phyloP scores from a whole-genome alignment of 768 basidiomycete genomes.

The Rhodosporidiobolus odoratus region DNA sequence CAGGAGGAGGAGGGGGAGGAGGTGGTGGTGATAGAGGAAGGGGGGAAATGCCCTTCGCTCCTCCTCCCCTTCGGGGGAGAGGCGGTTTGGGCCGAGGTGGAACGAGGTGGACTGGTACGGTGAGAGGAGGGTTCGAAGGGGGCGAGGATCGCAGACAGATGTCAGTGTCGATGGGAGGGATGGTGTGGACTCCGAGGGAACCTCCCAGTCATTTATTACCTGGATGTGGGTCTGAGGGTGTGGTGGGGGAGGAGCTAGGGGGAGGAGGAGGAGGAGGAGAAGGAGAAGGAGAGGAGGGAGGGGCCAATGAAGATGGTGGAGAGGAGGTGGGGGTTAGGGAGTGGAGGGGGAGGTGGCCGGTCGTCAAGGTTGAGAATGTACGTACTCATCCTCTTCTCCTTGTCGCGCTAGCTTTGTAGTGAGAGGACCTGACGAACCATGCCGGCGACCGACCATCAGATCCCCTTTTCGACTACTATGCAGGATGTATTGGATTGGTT shows the following conservation, averaged over 20 bases:
- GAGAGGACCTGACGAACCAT: not conserved
- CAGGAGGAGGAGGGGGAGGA: too few species aligned
- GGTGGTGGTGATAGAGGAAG: too few species aligned
- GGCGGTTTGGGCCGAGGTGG: too few species aligned
- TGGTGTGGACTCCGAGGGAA: not conserved
- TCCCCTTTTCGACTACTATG: conserved; percentile 19
- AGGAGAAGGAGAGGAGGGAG: not conserved
- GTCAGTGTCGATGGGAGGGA: too few species aligned
- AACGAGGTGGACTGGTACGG: too few species aligned
- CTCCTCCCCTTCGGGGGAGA: too few species aligned
- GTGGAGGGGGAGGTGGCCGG: conserved; percentile 4
- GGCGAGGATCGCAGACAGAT: too few species aligned
- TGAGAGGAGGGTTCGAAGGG: too few species aligned
- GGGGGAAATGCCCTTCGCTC: too few species aligned
- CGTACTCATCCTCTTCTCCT: not conserved
- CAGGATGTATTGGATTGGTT: conserved; percentile 14
- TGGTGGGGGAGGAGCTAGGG: not conserved
- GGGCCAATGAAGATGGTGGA: not conserved
- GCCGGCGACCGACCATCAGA: conserved; percentile 2
- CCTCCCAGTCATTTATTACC: too few species aligned
- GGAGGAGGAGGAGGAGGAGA: not conserved
- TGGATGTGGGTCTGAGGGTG: too few species aligned
- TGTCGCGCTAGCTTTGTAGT: not conserved
- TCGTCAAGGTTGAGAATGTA: conserved; percentile 33
- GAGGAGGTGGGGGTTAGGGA: too few species aligned